Conservation (phyloP, 2,329 filamentous ascomycete species). For the Nemania sp. region DNA sequence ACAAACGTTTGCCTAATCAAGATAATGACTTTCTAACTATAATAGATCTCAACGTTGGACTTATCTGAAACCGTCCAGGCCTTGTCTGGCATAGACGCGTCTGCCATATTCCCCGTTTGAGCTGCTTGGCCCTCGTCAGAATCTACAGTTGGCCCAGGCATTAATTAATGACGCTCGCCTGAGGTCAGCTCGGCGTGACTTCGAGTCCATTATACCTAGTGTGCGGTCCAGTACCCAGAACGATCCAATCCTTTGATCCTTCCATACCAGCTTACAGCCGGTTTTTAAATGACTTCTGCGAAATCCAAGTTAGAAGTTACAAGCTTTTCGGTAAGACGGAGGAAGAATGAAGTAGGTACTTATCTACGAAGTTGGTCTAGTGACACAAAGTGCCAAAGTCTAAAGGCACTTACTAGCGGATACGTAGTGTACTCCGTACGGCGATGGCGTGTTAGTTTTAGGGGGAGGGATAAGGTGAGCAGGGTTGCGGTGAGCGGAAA, state of each 20-base stretch:
- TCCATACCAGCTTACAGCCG: slow-evolving; percentile 5
- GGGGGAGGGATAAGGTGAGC: not conserved
- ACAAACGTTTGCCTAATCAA: slow-evolving; percentile 10
- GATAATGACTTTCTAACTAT: not conserved
- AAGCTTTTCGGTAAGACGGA: slow-evolving; percentile 19
- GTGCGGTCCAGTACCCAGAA: slow-evolving; percentile 3
- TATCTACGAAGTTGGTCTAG: too few relatives aligned
- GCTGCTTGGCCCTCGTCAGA: slow-evolving; percentile 4
- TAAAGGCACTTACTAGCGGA: too few relatives aligned
- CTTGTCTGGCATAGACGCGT: slow-evolving; percentile 7
- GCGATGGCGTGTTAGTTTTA: not conserved
- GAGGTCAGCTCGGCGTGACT: slow-evolving; percentile 12
- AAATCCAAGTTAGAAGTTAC: slow-evolving; percentile 6
- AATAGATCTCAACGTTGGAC: slow-evolving; percentile 7
- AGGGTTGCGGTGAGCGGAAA: slow-evolving; percentile 1
- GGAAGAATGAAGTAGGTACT: not conserved
- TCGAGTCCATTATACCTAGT: slow-evolving; percentile 16
- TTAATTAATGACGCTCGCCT: not conserved
- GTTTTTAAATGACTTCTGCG: not conserved
- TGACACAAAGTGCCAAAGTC: too few relatives aligned
- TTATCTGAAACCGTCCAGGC: slow-evolving; percentile 12
- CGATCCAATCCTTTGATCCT: slow-evolving; percentile 20
- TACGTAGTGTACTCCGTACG: too few relatives aligned
- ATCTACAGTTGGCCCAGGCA: not conserved
- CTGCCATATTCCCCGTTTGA: slow-evolving; percentile 17